Conservation (phyloP, 73 alveolate species). For the Blepharisma japonicum region DNA sequence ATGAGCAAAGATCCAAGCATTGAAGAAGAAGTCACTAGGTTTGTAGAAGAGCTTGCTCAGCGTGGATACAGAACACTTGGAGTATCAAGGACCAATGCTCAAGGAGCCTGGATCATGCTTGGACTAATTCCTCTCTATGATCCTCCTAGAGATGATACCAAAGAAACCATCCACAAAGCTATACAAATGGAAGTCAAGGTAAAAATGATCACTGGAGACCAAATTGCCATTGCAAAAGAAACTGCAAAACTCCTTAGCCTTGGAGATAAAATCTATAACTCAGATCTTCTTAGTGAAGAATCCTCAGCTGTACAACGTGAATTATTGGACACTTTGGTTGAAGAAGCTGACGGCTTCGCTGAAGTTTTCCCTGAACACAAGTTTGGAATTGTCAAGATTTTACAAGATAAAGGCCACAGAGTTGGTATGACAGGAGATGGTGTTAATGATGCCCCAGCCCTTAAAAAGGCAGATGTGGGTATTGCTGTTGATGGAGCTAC, state of each 20-base stretch:
- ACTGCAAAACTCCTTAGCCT: constrained; percentile 41
- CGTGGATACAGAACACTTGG: constrained; percentile 32
- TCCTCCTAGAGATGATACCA: constrained; percentile 37
- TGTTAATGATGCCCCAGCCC: constrained; percentile 72
- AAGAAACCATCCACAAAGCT: constrained; percentile 31
- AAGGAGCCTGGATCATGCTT: constrained; percentile 18
- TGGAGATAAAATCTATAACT: constrained; percentile 18
- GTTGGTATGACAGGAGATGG: constrained; percentile 75
- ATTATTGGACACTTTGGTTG: not conserved
- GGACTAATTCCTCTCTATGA: constrained; percentile 34
- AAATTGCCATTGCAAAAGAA: constrained; percentile 52
- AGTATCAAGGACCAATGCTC: not conserved
- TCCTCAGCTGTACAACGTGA: constrained; percentile 16
- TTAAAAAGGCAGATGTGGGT: constrained; percentile 69
- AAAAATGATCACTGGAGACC: constrained; percentile 63
- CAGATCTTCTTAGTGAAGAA: constrained; percentile 2
- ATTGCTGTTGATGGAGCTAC: constrained; percentile 71
- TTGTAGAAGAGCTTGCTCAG: constrained; percentile 16
- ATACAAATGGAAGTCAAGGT: constrained; percentile 36
- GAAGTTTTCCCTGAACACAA: constrained; percentile 38
- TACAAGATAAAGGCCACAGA: constrained; percentile 29
- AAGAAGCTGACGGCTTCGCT: constrained; percentile 35
- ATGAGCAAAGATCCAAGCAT: constrained; percentile 15
- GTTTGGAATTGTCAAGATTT: constrained; percentile 22
- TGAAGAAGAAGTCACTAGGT: constrained; percentile 26